A percentile compares a stretch with the other conserved stretches of the same genome.
phyloP scores from a whole-genome alignment of 306 rosid genomes.

The Hippophae gyantsensis region DNA sequence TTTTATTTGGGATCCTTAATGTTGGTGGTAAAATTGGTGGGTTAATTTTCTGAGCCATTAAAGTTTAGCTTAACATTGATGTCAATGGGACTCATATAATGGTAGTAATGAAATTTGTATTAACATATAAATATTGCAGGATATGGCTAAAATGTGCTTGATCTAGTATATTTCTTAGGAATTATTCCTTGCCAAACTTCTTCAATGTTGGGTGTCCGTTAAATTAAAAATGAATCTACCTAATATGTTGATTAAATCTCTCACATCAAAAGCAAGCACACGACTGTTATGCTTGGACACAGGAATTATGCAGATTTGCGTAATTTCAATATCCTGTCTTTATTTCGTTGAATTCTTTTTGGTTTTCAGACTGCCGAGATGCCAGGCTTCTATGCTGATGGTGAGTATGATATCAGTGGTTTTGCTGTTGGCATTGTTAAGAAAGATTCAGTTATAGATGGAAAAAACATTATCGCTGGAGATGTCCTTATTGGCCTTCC shows the following conservation, averaged over 20 bases:
- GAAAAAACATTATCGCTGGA: conserved; percentile 62
- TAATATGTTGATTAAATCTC: too few species aligned
- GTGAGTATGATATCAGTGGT: conserved; percentile 93
- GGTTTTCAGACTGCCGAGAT: conserved; percentile 82
- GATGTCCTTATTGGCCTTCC: conserved; percentile 76
- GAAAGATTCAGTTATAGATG: conserved; percentile 63
- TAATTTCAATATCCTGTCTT: conserved; percentile 2
- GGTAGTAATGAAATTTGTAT: background rate
- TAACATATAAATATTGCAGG: background rate
- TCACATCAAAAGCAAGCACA: too few species aligned
- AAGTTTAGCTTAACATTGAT: background rate
- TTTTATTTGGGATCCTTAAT: too few species aligned
- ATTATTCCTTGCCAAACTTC: too few species aligned
- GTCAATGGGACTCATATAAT: background rate
- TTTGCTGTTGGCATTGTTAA: conserved; percentile 83
- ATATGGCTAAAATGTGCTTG: background rate
- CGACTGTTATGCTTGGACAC: too few species aligned
- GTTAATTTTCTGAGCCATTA: too few species aligned
- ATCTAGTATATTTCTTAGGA: too few species aligned
- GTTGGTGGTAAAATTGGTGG: too few species aligned
- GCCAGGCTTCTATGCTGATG: conserved; percentile 85
- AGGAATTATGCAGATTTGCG: too few species aligned
- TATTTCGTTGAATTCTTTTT: conserved; percentile 10
- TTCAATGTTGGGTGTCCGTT: too few species aligned
- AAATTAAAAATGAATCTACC: too few species aligned